These are phyloP conservation scores for Yamadazyma laniorum DNA, from an alignment of 805 yeast species.

Conservation along the genomic window DNA sequence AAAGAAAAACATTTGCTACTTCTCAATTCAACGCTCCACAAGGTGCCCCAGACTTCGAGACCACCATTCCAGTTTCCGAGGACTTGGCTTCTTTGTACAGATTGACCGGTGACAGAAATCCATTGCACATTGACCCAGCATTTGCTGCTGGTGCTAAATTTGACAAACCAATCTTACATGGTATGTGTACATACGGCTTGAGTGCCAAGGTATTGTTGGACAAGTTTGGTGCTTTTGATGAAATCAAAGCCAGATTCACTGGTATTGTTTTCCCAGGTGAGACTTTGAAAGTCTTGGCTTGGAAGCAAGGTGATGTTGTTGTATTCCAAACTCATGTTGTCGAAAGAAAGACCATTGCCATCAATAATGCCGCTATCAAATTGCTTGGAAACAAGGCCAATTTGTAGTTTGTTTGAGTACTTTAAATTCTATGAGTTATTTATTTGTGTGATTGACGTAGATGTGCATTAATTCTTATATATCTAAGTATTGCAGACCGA, in stretches of 20 bases:
- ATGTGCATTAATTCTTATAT: neutral
- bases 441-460: neutral
- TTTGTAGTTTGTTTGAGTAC: conserved; percentile 20
- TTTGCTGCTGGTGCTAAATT: conserved; percentile 89
- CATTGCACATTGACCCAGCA: conserved; percentile 89
- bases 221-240: conserved; percentile 76
- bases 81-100: conserved; percentile 90
- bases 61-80: conserved; percentile 53
- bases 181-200: conserved; percentile 84
- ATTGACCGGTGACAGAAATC: conserved; percentile 91
- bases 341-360: conserved; percentile 75
- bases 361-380: conserved; percentile 84
- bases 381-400: conserved; percentile 41
- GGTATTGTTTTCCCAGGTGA: conserved; percentile 96
- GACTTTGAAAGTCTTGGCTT: conserved; percentile 72
- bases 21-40: conserved; percentile 62
- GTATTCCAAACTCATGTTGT: conserved; percentile 79
- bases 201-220: conserved; percentile 73
- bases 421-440: conserved; percentile 2
- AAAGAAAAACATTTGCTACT: conserved; percentile 60
- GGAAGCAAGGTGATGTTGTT: conserved; percentile 75
- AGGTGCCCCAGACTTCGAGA: conserved; percentile 64
- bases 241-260: conserved; percentile 86
- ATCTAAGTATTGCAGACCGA: conserved; percentile 10
- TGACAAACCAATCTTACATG: conserved; percentile 86